A percentile compares a stretch with the other conserved stretches of the same genome.
Conservation (phyloP, 2,329 filamentous ascomycete species). For the Plenodomus lindquistii region DNA sequence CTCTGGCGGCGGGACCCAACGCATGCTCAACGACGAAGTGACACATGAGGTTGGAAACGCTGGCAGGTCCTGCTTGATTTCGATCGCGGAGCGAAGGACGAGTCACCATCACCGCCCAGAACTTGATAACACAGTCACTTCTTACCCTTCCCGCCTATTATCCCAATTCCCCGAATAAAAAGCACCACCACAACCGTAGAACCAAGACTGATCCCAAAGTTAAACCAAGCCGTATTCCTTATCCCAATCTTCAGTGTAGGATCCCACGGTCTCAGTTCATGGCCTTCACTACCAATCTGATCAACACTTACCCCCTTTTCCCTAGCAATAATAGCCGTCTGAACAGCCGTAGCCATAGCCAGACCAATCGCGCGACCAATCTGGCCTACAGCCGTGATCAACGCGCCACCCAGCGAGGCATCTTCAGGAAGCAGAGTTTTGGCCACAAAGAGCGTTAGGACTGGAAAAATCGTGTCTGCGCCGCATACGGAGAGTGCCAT, state of each 20-base stretch:
- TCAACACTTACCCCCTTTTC: constrained; percentile 31
- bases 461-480: constrained; percentile 69
- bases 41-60: too few relatives aligned
- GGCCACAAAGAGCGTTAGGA: constrained; percentile 67
- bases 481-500: constrained; percentile 69
- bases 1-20: too few relatives aligned
- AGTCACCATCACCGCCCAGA: too few relatives aligned
- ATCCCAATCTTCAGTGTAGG: constrained; percentile 43
- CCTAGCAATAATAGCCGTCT: constrained; percentile 57
- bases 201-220: constrained; percentile 41
- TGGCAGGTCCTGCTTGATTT: too few relatives aligned
- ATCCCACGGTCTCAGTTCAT: constrained; percentile 24
- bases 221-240: constrained; percentile 47
- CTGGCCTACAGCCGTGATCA: constrained; percentile 69
- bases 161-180: constrained; percentile 27
- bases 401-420: constrained; percentile 68
- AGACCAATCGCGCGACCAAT: constrained; percentile 68
- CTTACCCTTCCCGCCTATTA: constrained; percentile 11
- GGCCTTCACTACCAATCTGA: constrained; percentile 28
- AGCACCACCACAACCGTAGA: constrained; percentile 40
- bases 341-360: constrained; percentile 66
- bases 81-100: too few relatives aligned
- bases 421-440: constrained; percentile 65
- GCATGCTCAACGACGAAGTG: too few relatives aligned
- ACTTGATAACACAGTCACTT: neutral